These are phyloP conservation scores for Solidago caesia DNA, from an alignment of 129 eudicot species.

Conservation along the genomic window DNA sequence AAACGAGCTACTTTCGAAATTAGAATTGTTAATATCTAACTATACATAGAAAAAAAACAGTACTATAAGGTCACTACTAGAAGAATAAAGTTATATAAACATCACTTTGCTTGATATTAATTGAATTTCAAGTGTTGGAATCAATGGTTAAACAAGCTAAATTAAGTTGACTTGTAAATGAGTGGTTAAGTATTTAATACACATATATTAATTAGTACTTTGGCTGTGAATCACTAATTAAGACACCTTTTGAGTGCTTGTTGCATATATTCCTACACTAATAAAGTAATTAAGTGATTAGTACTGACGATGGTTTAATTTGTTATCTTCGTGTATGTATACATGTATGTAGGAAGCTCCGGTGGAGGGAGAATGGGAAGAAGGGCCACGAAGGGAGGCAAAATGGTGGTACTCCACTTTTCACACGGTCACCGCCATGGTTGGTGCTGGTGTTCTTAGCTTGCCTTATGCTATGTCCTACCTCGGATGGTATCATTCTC, in stretches of 20 bases:
- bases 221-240: background rate
- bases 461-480: slow-evolving; percentile 94
- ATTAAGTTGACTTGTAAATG: background rate
- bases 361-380: slow-evolving; percentile 47
- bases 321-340: background rate
- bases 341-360: slow-evolving; percentile 57
- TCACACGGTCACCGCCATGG: slow-evolving; percentile 98
- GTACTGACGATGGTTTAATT: background rate
- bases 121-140: background rate
- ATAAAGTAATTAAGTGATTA: background rate
- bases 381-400: slow-evolving; percentile 70
- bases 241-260: background rate
- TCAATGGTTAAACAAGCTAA: background rate
- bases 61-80: background rate
- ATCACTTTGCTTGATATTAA: background rate
- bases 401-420: slow-evolving; percentile 99
- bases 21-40: background rate
- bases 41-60: background rate
- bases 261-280: background rate
- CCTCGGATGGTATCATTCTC: slow-evolving; percentile 65
- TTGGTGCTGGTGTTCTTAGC: slow-evolving; percentile 99
- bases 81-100: background rate
- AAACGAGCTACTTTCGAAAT: background rate
- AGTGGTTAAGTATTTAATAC: background rate
- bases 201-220: background rate